Evolutionary conservation across 1,284 basidiomycete species (phyloP), one percentile per base, ranked within the genome.

Genomic region (Moniliophthora roreri): DNA sequence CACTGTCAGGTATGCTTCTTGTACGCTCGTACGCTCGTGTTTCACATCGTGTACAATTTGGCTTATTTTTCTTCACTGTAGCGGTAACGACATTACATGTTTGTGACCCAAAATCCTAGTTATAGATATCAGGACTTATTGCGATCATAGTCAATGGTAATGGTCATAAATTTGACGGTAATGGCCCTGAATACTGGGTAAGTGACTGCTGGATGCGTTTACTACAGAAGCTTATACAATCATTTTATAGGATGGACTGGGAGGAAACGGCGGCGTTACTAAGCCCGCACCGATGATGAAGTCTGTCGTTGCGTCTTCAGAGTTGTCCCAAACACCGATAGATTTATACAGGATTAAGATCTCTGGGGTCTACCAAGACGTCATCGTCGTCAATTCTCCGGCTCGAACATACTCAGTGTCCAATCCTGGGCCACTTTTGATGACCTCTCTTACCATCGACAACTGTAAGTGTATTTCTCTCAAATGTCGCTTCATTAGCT

Each of bases 261-360:
- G 77, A 23, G 58, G 63, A 24, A 67, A 57, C 40, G 68, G 70
- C 35, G 72, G 72, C 8, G 51, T 60, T 0, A 56, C 52, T 4
- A 81, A 82, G 52, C 79, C 79, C 7, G 62, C 58, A 16, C 78
- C 78, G 5, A 78, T 81, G 78, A 77, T 81, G 72, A 68, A 66
- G 78, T 80, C 53, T 2, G 62, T n/a, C 20, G 13, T 38, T 23
- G 37, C 2, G 20, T 44, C 26, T 35, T 24, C 44, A 11, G 48
- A 26, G 16, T 45, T 41, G 21, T 54, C 35, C 20, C 16, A 34
- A 37, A 37, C 47, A 34, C 56, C 49, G 44, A 48, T 23, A 21
- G 53, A 32, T 34, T 16, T 38, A 34, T 47, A 5, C 50, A 81
- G 79, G 64, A 81, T 82, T 55, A 75, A 75, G 59, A 80, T 79